phyloP scores from a whole-genome alignment of 2,329 filamentous ascomycete genomes.

The Salinomyces thailandicus region DNA sequence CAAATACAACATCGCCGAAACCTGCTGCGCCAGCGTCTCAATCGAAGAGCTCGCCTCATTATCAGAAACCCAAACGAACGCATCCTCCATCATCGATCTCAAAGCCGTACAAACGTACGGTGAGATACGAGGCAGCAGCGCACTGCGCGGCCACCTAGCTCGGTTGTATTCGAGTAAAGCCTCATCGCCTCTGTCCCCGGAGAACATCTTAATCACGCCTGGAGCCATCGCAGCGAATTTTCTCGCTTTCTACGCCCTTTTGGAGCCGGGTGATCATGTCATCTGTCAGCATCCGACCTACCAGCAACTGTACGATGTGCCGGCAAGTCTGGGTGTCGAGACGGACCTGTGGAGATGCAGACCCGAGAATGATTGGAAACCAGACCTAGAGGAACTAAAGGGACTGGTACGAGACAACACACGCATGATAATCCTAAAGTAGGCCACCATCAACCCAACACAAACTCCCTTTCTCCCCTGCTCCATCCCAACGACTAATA shows the following conservation, averaged over 20 bases:
- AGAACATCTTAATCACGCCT: slow-evolving; percentile 64
- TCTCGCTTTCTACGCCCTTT: slow-evolving; percentile 60
- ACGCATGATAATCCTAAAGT: slow-evolving; percentile 58
- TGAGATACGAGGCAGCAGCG: slow-evolving; percentile 56
- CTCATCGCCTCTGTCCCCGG: slow-evolving; percentile 37
- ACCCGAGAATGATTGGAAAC: slow-evolving; percentile 53
- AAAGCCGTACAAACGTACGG: slow-evolving; percentile 61
- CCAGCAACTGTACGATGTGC: slow-evolving; percentile 71
- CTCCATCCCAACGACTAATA: background rate
- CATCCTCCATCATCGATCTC: slow-evolving; percentile 35
- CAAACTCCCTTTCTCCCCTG: background rate
- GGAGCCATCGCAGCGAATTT: slow-evolving; percentile 83
- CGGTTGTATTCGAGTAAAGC: slow-evolving; percentile 51
- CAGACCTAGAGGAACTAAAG: slow-evolving; percentile 56
- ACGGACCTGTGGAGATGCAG: slow-evolving; percentile 66
- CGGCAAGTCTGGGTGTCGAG: slow-evolving; percentile 62
- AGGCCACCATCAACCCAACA: too few relatives aligned
- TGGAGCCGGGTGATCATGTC: slow-evolving; percentile 68
- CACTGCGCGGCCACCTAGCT: slow-evolving; percentile 54
- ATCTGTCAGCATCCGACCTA: slow-evolving; percentile 82
- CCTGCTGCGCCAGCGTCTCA: slow-evolving; percentile 65
- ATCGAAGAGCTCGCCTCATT: slow-evolving; percentile 55
- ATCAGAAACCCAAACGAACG: slow-evolving; percentile 44
- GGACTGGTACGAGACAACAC: slow-evolving; percentile 56
- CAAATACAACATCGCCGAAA: slow-evolving; percentile 66